Evolutionary conservation across 2,329 filamentous ascomycete species (phyloP), one percentile per base, ranked within the genome.

Genomic region (Fusarium sp.): DNA sequence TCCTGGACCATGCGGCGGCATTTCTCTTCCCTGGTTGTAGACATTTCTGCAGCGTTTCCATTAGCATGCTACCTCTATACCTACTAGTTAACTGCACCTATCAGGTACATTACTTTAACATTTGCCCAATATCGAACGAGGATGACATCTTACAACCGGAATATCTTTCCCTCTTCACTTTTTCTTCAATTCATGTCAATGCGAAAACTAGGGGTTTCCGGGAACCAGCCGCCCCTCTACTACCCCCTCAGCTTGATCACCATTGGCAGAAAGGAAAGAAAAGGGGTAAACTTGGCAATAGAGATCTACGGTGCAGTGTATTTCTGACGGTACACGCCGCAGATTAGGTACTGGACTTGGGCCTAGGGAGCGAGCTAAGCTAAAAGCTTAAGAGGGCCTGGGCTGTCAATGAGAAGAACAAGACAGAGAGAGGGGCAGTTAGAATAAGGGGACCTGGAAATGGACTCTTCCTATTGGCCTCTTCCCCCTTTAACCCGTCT

Each of bases 191-290:
- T 41, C 25, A 30, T 43, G 23, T 31, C 59, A 49, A 58, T 60
- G 51, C 43, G 34, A 64, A 56, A 62, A 46, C 62, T 61, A 65
- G 67, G 67, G 61, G 66, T 69, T 55, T 69, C 45, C 44, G 66
- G 56, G 49, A 64, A 66, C 53, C 59, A 69, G 57, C 61, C 61
- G 71, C 71, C 69, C 67, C 69, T 60, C 63, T 57, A 57, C 21
- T 39, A 23, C 34, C 25, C 52, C 44, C 23, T 41, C 43, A 52
- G 46, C 30, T 55, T 30, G 49, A 41, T 49, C 43, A 42, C 39
- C 26, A 64, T 59, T 68, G 58, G 58, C 44, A 65, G 45, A 49
- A 19, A 25, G 44, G 69, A 49, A 19, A 25, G 48, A 68, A 69
- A 62, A 60, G 66, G 65, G 66, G 67, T 62, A 61, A 30, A 52